phyloP scores from a whole-genome alignment of 2,329 filamentous ascomycete species.

The Sporothrix sp. region DNA sequence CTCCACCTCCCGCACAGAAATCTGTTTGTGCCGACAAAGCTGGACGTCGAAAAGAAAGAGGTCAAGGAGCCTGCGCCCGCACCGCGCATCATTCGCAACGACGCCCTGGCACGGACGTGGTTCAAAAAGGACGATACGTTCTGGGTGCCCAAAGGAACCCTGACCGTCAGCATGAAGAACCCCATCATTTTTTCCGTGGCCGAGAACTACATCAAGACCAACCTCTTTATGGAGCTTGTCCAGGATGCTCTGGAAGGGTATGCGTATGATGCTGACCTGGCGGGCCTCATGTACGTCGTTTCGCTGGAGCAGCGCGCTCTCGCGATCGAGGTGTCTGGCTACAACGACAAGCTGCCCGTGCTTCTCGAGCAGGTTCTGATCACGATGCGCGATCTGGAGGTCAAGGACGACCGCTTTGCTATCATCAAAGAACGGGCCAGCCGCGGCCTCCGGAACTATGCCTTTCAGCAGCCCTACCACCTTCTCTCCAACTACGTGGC shows the following conservation, averaged over 20 bases:
- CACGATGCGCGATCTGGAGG: constrained; percentile 73
- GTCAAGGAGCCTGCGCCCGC: constrained; percentile 62
- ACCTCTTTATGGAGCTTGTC: constrained; percentile 75
- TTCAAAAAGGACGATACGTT: constrained; percentile 98
- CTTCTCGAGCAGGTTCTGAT: constrained; percentile 80
- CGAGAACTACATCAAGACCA: constrained; percentile 66
- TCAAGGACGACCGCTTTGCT: constrained; percentile 79
- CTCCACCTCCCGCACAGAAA: constrained; percentile 87
- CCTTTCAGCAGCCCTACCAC: constrained; percentile 78
- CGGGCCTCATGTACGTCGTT: constrained; percentile 78
- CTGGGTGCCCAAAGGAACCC: constrained; percentile 91
- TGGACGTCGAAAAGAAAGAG: constrained; percentile 92
- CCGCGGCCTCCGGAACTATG: constrained; percentile 74
- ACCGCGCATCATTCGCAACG: constrained; percentile 78
- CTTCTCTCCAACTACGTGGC: constrained; percentile 76
- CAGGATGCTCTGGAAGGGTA: constrained; percentile 85
- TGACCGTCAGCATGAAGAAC: constrained; percentile 71
- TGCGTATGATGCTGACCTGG: constrained; percentile 89
- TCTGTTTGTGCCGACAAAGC: constrained; percentile 85
- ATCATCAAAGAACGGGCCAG: constrained; percentile 80
- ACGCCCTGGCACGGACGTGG: constrained; percentile 73
- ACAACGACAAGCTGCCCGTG: constrained; percentile 92
- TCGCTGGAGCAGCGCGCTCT: constrained; percentile 62
- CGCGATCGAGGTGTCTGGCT: constrained; percentile 72
- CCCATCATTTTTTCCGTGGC: constrained; percentile 72